Percentiles rank a stretch among this genome's conserved stretches.
Conservation (phyloP, 306 rosid genomes). For the Spatholobus suberectus region DNA sequence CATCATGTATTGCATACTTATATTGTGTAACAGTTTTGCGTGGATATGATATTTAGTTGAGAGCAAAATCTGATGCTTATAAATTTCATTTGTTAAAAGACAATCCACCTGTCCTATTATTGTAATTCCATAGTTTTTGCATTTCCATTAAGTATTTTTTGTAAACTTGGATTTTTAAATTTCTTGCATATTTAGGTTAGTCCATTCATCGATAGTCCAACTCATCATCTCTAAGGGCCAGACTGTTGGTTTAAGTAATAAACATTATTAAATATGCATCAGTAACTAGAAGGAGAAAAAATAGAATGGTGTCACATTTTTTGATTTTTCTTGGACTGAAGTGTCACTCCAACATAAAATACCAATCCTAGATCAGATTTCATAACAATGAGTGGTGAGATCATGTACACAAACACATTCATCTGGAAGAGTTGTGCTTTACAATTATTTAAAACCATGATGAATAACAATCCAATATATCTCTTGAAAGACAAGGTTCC, state of each 20-base stretch:
- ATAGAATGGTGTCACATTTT: not conserved
- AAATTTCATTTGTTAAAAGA: too few species aligned
- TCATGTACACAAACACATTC: not conserved
- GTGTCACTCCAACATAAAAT: not conserved
- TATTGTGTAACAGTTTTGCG: too few species aligned
- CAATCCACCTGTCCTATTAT: too few species aligned
- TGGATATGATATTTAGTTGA: too few species aligned
- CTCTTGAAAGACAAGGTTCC: too few species aligned
- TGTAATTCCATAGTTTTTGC: too few species aligned
- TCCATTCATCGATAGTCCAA: constrained; percentile 95
- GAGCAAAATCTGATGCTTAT: too few species aligned
- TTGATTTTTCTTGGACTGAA: not conserved
- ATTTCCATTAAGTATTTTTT: too few species aligned
- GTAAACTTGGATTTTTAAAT: too few species aligned
- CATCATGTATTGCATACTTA: too few species aligned
- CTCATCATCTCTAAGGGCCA: constrained; percentile 48
- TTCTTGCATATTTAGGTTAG: constrained; percentile 64
- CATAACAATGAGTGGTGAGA: not conserved
- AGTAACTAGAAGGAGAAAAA: too few species aligned
- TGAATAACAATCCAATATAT: not conserved
- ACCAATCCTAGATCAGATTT: not conserved
- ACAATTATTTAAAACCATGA: not conserved
- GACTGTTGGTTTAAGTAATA: constrained; percentile 48
- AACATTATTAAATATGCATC: too few species aligned
- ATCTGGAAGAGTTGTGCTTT: not conserved